These are phyloP conservation scores for Sonneratia caseolaris DNA, from an alignment of 345 rosid species.

Conservation along the genomic window DNA sequence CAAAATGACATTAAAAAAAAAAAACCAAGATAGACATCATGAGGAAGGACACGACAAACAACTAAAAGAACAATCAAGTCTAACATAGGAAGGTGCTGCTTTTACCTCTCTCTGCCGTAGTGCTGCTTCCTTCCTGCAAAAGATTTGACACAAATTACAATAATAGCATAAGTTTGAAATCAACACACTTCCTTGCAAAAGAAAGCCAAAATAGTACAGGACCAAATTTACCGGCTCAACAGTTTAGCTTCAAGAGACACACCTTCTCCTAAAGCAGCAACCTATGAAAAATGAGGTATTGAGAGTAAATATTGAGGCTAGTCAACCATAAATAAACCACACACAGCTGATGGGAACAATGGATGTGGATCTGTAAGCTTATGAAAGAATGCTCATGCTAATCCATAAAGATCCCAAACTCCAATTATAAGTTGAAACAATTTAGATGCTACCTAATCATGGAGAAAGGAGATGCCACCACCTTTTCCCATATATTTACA, in stretches of 20 bases:
- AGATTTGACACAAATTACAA: not conserved
- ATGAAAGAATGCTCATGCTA: not conserved
- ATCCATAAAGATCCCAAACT: not conserved
- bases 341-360: not conserved
- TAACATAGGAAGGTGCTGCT: constrained; percentile 1
- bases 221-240: constrained; percentile 58
- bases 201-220: constrained; percentile 1
- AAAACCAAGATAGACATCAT: not conserved
- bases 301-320: not conserved
- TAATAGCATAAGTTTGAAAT: not conserved
- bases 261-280: constrained; percentile 96
- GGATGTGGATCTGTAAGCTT: not conserved
- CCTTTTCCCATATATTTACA: not conserved
- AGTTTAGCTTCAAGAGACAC: constrained; percentile 89
- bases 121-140: constrained; percentile 81
- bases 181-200: not conserved
- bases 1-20: not conserved
- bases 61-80: not conserved
- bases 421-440: not conserved
- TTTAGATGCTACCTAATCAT: no score
- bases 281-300: constrained; percentile 28
- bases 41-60: not conserved
- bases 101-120: constrained; percentile 82
- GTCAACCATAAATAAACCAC: not conserved
- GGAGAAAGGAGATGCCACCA: not conserved